Evolutionary conservation across 352 stramenopile species (phyloP), one percentile per base, ranked within the genome.

Genomic region (Plasmopara muralis): DNA sequence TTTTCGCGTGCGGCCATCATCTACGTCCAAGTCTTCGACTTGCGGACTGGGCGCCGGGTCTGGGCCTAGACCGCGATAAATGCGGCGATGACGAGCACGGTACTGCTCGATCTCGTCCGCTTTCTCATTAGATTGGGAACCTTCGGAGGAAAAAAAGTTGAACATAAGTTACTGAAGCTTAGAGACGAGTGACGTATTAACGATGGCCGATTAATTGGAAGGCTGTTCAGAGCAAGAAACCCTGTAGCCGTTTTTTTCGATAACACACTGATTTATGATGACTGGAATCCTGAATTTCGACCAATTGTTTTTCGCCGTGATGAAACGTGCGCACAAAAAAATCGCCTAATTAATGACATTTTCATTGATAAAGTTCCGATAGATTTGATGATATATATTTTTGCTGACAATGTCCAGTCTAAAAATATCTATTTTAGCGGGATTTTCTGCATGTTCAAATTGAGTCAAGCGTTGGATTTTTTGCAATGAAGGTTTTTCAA

Each of bases 1-100:
- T 39, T 83, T 83, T 45, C 70, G 70, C 0, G 61, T 55, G 37
- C 70, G 73, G 46, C 61, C 60, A 41, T 73, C 55, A 1, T 70
- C 58, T 0, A 66, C 49, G n/a, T 70, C 38, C 37, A 67, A 58
- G n/a, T 64, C 48, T 20, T 61, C 43, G 9, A 57, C 46, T 9
- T 64, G 43, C n/a, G 47, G 18, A 18, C 47, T 64, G 33, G 51
- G 39, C 16, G 38, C 53, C 9, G 43, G 13, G 10, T 56, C 47
- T 6, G 40, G 40, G 9, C 55, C 43, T 37, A 70, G 63, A 15
- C 46, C 34, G 7, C 70, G 66, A 51, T 55, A 56, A 30, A 71
- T 54, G 50, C 60, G 68, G 40, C 70, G 70, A 52, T 67, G 61
- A 34, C 55, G 63, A 33, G 62, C 68, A 20, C 72, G 72, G 34